phyloP scores from a whole-genome alignment of 2,329 filamentous ascomycete species.

The Aspergillus eucalypticola region DNA sequence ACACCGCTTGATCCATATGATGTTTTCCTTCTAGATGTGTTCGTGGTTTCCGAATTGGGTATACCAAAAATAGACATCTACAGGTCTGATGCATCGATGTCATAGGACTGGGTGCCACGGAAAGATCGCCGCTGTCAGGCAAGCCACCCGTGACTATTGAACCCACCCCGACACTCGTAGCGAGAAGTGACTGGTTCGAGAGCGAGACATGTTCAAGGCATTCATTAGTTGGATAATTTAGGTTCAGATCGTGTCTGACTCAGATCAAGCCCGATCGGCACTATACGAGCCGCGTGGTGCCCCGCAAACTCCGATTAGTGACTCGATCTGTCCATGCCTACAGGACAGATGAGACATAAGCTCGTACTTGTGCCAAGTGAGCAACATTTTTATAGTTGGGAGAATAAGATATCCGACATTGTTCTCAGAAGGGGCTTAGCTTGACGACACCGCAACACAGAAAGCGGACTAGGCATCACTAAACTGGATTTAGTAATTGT shows the following conservation, averaged over 20 bases:
- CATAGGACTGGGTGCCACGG: not conserved
- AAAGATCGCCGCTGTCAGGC: not conserved
- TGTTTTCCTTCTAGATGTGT: not conserved
- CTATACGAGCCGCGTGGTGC: not conserved
- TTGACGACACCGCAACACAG: too few species aligned
- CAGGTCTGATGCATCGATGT: not conserved
- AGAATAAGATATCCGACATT: too few species aligned
- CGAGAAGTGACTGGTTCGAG: not conserved
- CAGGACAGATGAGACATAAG: too few species aligned
- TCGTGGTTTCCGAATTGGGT: not conserved
- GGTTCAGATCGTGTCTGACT: not conserved
- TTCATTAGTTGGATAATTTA: too few species aligned
- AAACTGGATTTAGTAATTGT: too few species aligned
- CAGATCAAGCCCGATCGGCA: not conserved
- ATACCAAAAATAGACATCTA: not conserved
- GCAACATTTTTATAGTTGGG: too few species aligned
- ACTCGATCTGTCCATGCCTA: not conserved
- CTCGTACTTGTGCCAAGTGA: too few species aligned
- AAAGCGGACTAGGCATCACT: too few species aligned
- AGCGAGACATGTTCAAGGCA: not conserved
- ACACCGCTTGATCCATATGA: not conserved
- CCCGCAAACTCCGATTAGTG: not conserved
- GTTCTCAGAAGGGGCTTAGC: too few species aligned
- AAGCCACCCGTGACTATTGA: not conserved
- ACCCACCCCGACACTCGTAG: not conserved